Conservation (phyloP, 176 grass and related monocot species). For the Calamus simplicifolius region DNA sequence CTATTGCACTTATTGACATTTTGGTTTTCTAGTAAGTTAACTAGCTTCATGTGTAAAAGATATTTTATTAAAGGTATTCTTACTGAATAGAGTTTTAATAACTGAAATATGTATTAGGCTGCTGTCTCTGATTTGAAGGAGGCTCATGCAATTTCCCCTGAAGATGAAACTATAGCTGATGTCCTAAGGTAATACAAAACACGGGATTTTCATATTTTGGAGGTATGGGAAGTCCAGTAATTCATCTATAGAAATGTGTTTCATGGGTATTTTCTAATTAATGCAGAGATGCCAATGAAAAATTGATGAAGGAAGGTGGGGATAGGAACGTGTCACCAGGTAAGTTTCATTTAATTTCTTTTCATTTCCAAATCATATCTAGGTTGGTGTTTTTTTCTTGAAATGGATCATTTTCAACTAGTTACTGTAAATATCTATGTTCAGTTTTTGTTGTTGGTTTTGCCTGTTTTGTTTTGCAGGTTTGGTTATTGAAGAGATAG, state of each 20-base stretch:
- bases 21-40: background rate
- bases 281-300: conserved; percentile 42
- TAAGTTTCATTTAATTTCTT: conserved; percentile 17
- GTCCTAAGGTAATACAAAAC: conserved; percentile 49
- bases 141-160: conserved; percentile 65
- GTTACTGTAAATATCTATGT: too few relatives aligned
- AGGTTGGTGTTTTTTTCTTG: background rate
- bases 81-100: conserved; percentile 6
- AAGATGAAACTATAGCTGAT: conserved; percentile 96
- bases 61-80: conserved; percentile 2
- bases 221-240: background rate
- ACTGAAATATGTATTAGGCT: conserved; percentile 42
- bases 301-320: conserved; percentile 33
- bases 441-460: conserved; percentile 5
- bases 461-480: conserved; percentile 33
- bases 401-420: too few relatives aligned
- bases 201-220: conserved; percentile 5
- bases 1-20: background rate
- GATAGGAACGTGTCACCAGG: conserved; percentile 29
- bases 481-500: conserved; percentile 84
- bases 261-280: conserved; percentile 1
- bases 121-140: conserved; percentile 81
- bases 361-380: background rate
- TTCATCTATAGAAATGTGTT: background rate
- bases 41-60: background rate